These are phyloP conservation scores for Microcyclosporella mali DNA, from an alignment of 2,329 filamentous ascomycete genomes.

Conservation along the genomic window DNA sequence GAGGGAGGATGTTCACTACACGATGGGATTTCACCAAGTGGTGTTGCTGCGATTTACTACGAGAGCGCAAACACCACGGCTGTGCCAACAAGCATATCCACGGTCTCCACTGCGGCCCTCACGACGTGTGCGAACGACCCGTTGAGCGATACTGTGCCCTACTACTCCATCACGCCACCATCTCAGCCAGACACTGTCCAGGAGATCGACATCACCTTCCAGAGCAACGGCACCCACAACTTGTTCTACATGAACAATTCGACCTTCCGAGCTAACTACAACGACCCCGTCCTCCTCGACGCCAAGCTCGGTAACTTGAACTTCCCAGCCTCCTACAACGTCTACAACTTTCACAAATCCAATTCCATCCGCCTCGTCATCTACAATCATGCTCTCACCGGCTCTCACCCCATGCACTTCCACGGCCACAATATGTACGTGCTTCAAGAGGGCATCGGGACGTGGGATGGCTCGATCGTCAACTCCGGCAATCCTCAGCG, in stretches of 20 bases:
- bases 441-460: conserved; percentile 37
- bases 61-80: conserved; percentile 47
- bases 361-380: conserved; percentile 39
- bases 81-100: conserved; percentile 38
- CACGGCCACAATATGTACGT: conserved; percentile 46
- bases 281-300: conserved; percentile 34
- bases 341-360: conserved; percentile 38
- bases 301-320: conserved; percentile 31
- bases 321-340: conserved; percentile 32
- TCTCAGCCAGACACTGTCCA: conserved; percentile 40
- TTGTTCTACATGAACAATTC: conserved; percentile 50
- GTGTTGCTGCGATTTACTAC: conserved; percentile 61
- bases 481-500: conserved; percentile 47
- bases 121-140: conserved; percentile 52
- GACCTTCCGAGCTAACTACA: conserved; percentile 47
- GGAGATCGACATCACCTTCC: conserved; percentile 44
- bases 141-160: conserved; percentile 47
- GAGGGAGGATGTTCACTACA: conserved; percentile 21
- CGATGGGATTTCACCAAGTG: conserved; percentile 40
- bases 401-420: conserved; percentile 49
- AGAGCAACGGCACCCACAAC: conserved; percentile 41
- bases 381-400: conserved; percentile 27
- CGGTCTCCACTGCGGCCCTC: conserved; percentile 43
- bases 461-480: conserved; percentile 34
- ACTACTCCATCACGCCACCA: conserved; percentile 44